Evolutionary conservation across 106 monocot genomes (phyloP), one percentile per base, ranked within the genome.

Genomic region (Apostasia shenzhenica): DNA sequence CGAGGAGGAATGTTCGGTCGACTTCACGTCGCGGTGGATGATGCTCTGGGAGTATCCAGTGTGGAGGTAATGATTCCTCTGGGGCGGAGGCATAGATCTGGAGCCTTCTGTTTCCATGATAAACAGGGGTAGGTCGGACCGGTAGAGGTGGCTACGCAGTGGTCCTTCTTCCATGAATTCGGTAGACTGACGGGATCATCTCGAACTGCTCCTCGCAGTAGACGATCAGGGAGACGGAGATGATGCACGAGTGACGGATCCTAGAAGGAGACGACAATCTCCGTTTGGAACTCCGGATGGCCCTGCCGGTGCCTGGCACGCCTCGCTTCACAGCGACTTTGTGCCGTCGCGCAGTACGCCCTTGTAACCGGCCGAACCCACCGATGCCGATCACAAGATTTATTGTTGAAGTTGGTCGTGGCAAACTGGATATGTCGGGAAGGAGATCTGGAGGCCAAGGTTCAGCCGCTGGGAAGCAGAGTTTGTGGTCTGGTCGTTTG

Each of bases 141-240:
- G 80, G 57, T 89, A 82, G 5, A 89, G 59, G 67, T 77, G 44
- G 65, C 61, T 72, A 66, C 55, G 80, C 2, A 89, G 69, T 0
- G 85, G 12, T 1, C 89, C 89, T 8, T 83, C 82, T 63, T 79
- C 80, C 89, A 89, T 85, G 75, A 73, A 85, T 59, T 89, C 88
- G n/a, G 64, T 85, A 85, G 6, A 85, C 89, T n/a, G n/a, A n/a
- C 2, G 85, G 68, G 39, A 89, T 73, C 81, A 76, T 89, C 74
- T 89, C 82, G 1, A 80, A 85, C 8, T 66, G 63, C 63, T 90
- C 83, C 8, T 89, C 75, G 57, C 85, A 89, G 74, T 82, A 89
- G 1, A 85, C 89, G 58, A 85, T 75, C 1, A 89, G 77, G 5
- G 89, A 80, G 5, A 85, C 89, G n/a, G 2, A 89, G 79, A 54